phyloP scores from a whole-genome alignment of 345 rosid genomes.

The Excoecaria agallocha region DNA sequence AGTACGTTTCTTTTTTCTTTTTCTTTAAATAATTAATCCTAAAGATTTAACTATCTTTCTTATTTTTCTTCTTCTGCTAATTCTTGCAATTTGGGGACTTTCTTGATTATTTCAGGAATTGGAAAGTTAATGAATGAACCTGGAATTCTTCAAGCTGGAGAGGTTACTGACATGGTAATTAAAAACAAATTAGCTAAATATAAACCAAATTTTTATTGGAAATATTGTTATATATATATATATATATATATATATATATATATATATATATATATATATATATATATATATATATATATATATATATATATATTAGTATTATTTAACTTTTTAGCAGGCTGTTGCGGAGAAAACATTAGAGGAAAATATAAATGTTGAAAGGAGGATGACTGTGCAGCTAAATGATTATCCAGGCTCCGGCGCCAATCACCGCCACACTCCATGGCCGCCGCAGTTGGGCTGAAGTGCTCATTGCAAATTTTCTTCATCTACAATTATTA shows the following conservation, averaged over 20 bases:
- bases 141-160: not conserved
- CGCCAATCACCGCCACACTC: slow-evolving; percentile 34
- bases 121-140: slow-evolving; percentile 12
- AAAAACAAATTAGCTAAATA: not conserved
- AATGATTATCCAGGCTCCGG: slow-evolving; percentile 35
- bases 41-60: not conserved
- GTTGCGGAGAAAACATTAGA: slow-evolving; percentile 3
- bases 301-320: not conserved
- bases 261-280: no score
- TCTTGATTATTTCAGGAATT: slow-evolving; percentile 12
- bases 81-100: not conserved
- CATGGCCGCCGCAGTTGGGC: slow-evolving; percentile 26
- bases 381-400: slow-evolving; percentile 20
- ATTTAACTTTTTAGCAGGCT: not conserved
- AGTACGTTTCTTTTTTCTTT: slow-evolving; percentile 8
- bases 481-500: not conserved
- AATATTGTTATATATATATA: no score
- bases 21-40: not conserved
- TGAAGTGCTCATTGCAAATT: slow-evolving; percentile 24
- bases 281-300: no score
- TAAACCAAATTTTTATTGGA: no score
- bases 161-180: slow-evolving; percentile 5
- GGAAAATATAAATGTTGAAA: not conserved
- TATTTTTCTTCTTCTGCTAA: not conserved
- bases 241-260: no score